Base-by-base conservation (phyloP, 176 grass and related monocot genomes). In the Areca catechu region DNA sequence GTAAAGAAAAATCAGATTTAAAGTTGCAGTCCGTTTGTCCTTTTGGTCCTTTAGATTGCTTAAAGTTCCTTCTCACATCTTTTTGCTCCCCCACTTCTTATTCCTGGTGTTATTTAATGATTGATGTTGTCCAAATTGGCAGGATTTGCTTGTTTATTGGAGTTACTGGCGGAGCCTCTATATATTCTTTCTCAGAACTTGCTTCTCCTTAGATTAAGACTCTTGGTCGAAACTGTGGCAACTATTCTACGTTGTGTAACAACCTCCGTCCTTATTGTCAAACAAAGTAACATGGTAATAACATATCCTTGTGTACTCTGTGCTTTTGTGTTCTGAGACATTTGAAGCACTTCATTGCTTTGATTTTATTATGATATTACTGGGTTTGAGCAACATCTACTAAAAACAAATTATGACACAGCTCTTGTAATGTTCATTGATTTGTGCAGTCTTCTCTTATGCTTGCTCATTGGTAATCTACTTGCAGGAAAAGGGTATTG, bases 141-240 rank as follows among this genome's bases (percentile, higher is more conserved):
- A 97, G 92, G 83, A 72, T 82, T 91, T 78, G 92, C 92, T 58
- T 97, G 92, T 80, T 69, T 97, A 50, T 62, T 97, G 74, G 92
- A 97, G 71, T 83, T 97, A 74, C 52, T 97, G 75, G 83, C 86
- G 12, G 92, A 97, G 68, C 92, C 92, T 53, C 67, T 97, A 47
- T 91, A 97, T 76, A 88, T 97, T 77, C 76, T 97, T 59, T 91
- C 86, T 24, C 92, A 97, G 62, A 97, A 79, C 76, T 85, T 91
- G 71, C 76, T 85, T 80, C 80, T 80, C 49, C 89, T 91, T 58
- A 78, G 71, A 57, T 84, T 97, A 80, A 78, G 93, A 56, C 49
- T 97, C 61, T 79, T 92, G 48, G 76, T 68, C 66, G 87, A 97
- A 88, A 82, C 87, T 70, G 67, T 67, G 67, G 87, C 93, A 61